Base-by-base conservation (phyloP, 352 stramenopile species). In the Pythium diclinum region DNA sequence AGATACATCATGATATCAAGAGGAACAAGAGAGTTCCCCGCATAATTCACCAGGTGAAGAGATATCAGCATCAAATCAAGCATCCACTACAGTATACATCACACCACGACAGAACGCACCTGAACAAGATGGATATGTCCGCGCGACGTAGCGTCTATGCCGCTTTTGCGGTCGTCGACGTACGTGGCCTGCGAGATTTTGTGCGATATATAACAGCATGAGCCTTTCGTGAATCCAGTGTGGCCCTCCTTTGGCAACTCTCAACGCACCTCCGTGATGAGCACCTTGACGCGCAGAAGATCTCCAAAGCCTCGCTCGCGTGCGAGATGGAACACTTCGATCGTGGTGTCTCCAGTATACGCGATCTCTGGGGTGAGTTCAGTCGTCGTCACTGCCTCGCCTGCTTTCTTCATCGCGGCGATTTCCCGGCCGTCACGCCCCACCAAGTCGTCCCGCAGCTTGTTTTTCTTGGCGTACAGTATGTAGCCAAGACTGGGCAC, bases 331-430 rank as follows among this genome's bases (percentile, higher is more conserved):
- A 93, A 93, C 28, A 84, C 68, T 6, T 89, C 75, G 28, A 77
- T 77, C 5, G 76, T 89, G 8, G 86, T 95, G 66, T 95, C 86
- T 19, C 86, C 86, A 9, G 86, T 95, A 73, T 95, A 95, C 30
- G 84, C 86, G 60, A 95, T 85, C 62, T 88, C 77, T 0, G 86
- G 81, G 1, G 55, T 75, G 23, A 79, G 19, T 6, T 68, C 44
- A 0, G 57, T 54, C 5, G 47, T 61, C 8, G 76, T 88, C 48
- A 93, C 73, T 23, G 77, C 68, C 2, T 81, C 62, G 8, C 84
- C 84, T 13, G 73, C 63, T 3, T 77, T 73, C 34, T 67, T 73
- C 9, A 87, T 44, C 21, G 71, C 77, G 4, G 72, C 79, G 56
- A 95, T 80, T 25, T 88, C 84, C 0, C 65, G 60, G 6, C 75